Evolutionary conservation across 2,329 filamentous ascomycete genomes (phyloP), one percentile per base, ranked within the genome.

Genomic region (Myriosclerotinia scirpicola): DNA sequence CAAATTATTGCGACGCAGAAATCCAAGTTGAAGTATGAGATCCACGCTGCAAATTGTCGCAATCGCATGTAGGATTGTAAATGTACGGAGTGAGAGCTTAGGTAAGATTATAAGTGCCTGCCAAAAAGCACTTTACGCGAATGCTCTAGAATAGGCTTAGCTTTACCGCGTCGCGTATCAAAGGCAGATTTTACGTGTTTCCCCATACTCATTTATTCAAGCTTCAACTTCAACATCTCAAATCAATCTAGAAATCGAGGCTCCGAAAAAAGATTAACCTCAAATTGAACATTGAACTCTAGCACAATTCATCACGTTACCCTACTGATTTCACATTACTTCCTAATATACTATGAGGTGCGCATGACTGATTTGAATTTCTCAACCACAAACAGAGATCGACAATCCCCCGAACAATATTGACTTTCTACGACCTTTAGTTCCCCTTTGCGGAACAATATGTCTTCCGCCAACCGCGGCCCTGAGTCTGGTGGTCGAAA

Each of bases 391-490:
- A 42, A 7, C 11, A 17, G 40, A 64, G 66, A 66, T 54, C 64
- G 38, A 12, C 55, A 56, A 59, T 66, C 60, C 34, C 15, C 48
- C 54, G 56, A 59, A 61, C 14, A 15, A 54, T 38, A 30, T 38
- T 50, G 14, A 56, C 73, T 76, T 63, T 73, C 76, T 75, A 73
- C 74, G 74, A 54, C 50, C 20, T 17, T 63, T 76, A 96, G 91
- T 82, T 96, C 92, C 78, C 93, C 93, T 77, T 84, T 96, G 69
- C 88, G 90, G 78, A 84, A 88, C 73, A 92, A 88, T 80, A 90
- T 91, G 83, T 87, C 89, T 68, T 93, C 93, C 71, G 92, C 89
- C 74, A 97, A 96, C 79, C 87, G 92, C 72, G 91, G 92, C 64
- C 77, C 84, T 66, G 79, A 79, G 6, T 5, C 30, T 22, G 80